Evolutionary conservation across 2,329 filamentous ascomycete species (phyloP), one percentile per base, ranked within the genome.

Genomic region (Talaromyces verruculosus): DNA sequence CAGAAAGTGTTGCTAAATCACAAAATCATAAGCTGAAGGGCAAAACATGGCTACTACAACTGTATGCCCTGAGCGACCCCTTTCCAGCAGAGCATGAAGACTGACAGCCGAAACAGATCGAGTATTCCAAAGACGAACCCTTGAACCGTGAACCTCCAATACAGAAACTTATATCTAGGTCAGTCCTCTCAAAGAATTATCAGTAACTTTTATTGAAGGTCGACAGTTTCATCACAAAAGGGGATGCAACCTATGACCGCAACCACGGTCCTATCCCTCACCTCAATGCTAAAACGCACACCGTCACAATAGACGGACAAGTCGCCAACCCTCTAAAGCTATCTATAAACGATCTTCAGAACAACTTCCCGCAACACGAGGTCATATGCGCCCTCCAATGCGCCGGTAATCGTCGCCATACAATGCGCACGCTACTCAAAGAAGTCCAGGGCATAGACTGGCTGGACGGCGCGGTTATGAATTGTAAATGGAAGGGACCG

Each of bases 391-490:
- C 84, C 1, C 76, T 88, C 1, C 85, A 87, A 76, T 88, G 86
- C 69, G 85, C 86, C 2, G 86, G 86, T 22, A 88, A 88, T 69
- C 77, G 86, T 7, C 81, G 86, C 11, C 85, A 88, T 71, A 85
- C 84, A 1, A 88, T 88, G 85, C 83, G 85, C 30, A 87, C 84
- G 0, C 77, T 82, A 68, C 74, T 87, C 30, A 86, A 85, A 70
- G 85, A 88, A 72, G 85, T 88, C 5, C 76, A 81, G 39, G 86
- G 86, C 0, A 82, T 88, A 49, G 85, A 88, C 70, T 88, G 86
- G 86, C 80, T 81, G 43, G 85, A 87, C 69, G 85, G 81, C 45
- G 86, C 85, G 0, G 81, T 87, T 22, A 87, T 87, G 84, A 88
- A 87, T 70, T 86, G 85, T 70, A 79, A 76, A 64, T 88, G 84